Base-by-base conservation (phyloP, 1,139 yeast species). In the Chernovozyma aurita region DNA sequence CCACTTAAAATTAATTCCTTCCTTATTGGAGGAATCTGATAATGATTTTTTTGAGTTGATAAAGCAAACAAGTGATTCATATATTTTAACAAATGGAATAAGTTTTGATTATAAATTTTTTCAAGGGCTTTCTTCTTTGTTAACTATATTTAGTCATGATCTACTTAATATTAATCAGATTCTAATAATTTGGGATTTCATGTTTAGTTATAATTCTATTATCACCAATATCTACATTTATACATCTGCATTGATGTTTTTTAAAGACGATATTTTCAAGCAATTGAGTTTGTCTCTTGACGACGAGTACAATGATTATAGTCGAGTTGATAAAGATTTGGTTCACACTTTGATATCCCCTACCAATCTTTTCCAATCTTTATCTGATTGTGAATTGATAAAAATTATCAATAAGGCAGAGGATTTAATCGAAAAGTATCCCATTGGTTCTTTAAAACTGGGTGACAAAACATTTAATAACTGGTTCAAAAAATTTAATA, bases 101-200 rank as follows among this genome's bases (percentile, higher is more conserved):
- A 47, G 45, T 35, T 67, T 60, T 48, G 72, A 67, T 41, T 70
- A 69, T 47, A 55, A 56, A 31, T 76, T 78, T 42, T 83, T 73
- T 48, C 74, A 59, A 40, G 85, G 87, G 0, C 57, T 92, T 9
- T 83, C 95, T 11, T 75, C 94, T 1, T 64, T 90, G 1, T 65
- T 92, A 32, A 87, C 97, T 1, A 50, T 86, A 33, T 86, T 80
- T 56, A 68, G 94, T 12, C 97, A 92, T 56, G 92, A 87, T 45
- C 50, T 84, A 24, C 55, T 63, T 16, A 64, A 69, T 33, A 59
- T 73, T 32, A 62, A 63, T n/a, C 75, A 76, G 24, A 56, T 82
- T 13, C 60, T 78, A 34, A 55, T 65, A 4, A 52, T 85, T 4
- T 83, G 88, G 77, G 94, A 84, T 53, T 76, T 69, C 42, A 61